Evolutionary conservation across 1,284 basidiomycete genomes (phyloP), one percentile per base, ranked within the genome.

Genomic region (Apiotrichum gracile): DNA sequence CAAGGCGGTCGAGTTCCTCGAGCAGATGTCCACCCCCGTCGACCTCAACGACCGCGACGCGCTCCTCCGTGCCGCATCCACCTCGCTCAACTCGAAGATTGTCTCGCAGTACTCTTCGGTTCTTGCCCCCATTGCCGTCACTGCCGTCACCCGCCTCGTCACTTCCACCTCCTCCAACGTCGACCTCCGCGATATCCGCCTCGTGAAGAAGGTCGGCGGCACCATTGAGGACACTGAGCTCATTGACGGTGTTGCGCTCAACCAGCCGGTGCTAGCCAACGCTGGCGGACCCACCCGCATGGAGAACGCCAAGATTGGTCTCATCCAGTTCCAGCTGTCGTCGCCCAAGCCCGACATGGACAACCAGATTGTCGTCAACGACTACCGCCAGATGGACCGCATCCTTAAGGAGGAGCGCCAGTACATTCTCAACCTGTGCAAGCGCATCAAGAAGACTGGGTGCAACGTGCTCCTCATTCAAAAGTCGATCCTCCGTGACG

Each of bases 371-470:
- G 88, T 98, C 41, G 97, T 98, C 65, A 98, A 97, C 68, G 94
- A 98, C 77, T 99, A 99, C 79, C 86, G 96, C 35, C 96, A 98
- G 77, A 98, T 99, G 94, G 96, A 98, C 82, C 97, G 97, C 77
- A 94, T 98, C 60, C 86, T 99, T 75, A 98, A 99, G 77, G 96
- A 99, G 77, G 94, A 94, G 63, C 87, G 94, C 44, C 91, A 96
- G 77, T 98, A 99, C 75, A 83, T 99, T 59, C 84, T 98, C 68
- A 97, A 96, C 77, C 84, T 98, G 61, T 96, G 91, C 85, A 98
- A 98, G 78, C 93, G 91, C 78, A 98, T 99, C 79, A 98, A 97
- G 77, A 97, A 97, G 78, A 87, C 91, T 13, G 94, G 94, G 61
- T 98, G 96, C 83, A 99, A 98, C 70, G 96, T 97, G 42, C 84